phyloP scores from a whole-genome alignment of 2,329 filamentous ascomycete genomes.

The Colletotrichum phormii region DNA sequence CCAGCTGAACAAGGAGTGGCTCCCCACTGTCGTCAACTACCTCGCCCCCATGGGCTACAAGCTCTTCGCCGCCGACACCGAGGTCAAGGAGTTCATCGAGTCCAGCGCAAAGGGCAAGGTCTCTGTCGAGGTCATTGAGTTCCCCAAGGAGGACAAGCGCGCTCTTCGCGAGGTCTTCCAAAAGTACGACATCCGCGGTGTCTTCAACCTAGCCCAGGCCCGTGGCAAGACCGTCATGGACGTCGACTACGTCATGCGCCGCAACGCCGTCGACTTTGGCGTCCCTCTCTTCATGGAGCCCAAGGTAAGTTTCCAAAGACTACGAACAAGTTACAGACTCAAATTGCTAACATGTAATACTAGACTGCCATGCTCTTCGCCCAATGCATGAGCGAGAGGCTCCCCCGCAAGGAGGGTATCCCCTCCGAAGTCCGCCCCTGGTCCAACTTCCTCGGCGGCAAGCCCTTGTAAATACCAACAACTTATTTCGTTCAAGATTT shows the following conservation, averaged over 20 bases:
- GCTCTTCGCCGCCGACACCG: slow-evolving; percentile 84
- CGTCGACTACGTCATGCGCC: slow-evolving; percentile 97
- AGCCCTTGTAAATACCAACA: slow-evolving; percentile 71
- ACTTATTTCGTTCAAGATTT: background rate
- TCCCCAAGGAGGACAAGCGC: slow-evolving; percentile 96
- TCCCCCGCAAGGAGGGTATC: slow-evolving; percentile 88
- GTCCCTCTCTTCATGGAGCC: slow-evolving; percentile 99
- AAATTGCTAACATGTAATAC: slow-evolving; percentile 44
- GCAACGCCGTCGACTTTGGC: slow-evolving; percentile 98
- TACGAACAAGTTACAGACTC: background rate
- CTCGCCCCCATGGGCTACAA: slow-evolving; percentile 93
- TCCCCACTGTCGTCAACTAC: slow-evolving; percentile 86
- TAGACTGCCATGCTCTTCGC: slow-evolving; percentile 96
- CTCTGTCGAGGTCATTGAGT: slow-evolving; percentile 90
- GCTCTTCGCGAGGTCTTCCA: slow-evolving; percentile 94
- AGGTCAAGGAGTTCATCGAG: slow-evolving; percentile 88
- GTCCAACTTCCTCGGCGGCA: slow-evolving; percentile 94
- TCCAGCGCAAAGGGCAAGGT: slow-evolving; percentile 73
- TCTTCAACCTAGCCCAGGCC: slow-evolving; percentile 91
- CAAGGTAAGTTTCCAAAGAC: slow-evolving; percentile 69
- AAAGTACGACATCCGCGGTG: slow-evolving; percentile 95
- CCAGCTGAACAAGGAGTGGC: slow-evolving; percentile 76
- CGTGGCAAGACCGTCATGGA: slow-evolving; percentile 87
- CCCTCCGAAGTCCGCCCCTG: slow-evolving; percentile 92
- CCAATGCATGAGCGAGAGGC: slow-evolving; percentile 96